Conservation (phyloP, 805 yeast species). For the Cyberlindnera samutprakarnensis region DNA sequence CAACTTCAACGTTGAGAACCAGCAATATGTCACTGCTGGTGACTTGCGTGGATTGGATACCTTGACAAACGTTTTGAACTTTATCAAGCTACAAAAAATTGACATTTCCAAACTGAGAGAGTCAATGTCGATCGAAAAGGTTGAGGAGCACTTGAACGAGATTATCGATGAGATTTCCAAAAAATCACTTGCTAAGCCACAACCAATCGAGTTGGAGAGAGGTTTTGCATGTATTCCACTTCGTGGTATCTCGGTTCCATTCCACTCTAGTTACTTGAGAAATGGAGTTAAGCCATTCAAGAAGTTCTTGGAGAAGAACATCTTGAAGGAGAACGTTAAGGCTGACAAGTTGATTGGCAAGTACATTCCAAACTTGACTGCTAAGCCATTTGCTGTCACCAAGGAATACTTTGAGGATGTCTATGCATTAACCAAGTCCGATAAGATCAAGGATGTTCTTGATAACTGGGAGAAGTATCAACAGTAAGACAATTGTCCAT, state of each 20-base stretch:
- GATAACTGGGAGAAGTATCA: conserved; percentile 93
- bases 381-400: conserved; percentile 91
- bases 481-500: too few relatives aligned
- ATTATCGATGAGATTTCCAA: conserved; percentile 81
- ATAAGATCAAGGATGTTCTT: conserved; percentile 79
- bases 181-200: conserved; percentile 80
- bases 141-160: conserved; percentile 79
- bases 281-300: conserved; percentile 99
- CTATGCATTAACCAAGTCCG: conserved; percentile 83
- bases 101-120: conserved; percentile 85
- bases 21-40: conserved; percentile 98
- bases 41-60: conserved; percentile 94
- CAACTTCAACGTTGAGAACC: conserved; percentile 95
- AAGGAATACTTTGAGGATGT: conserved; percentile 97
- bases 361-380: conserved; percentile 98
- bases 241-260: conserved; percentile 98
- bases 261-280: conserved; percentile 98
- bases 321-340: conserved; percentile 90
- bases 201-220: conserved; percentile 94
- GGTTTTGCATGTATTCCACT: conserved; percentile 98
- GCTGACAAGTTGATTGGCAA: conserved; percentile 89
- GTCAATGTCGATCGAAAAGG: conserved; percentile 77
- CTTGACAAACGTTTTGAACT: conserved; percentile 85
- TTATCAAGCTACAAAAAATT: conserved; percentile 88
- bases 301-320: conserved; percentile 93